phyloP scores from a whole-genome alignment of 2,329 filamentous ascomycete genomes.

The Cryphonectria parasitica region DNA sequence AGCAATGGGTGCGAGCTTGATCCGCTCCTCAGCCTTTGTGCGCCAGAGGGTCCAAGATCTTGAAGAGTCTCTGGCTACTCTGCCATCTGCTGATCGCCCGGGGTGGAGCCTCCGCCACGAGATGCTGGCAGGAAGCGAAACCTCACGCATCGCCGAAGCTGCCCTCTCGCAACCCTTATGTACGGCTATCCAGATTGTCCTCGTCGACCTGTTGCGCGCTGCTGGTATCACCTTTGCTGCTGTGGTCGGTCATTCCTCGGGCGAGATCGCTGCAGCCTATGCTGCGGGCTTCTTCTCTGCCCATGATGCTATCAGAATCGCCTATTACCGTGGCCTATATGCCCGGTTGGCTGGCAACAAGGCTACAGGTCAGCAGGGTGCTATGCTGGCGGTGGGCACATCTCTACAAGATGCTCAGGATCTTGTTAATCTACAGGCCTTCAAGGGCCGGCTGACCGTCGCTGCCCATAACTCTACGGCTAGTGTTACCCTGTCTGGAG shows the following conservation, averaged over 20 bases:
- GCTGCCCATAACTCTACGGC: conserved; percentile 37
- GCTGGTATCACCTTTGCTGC: conserved; percentile 33
- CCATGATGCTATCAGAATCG: conserved; percentile 34
- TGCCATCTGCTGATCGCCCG: conserved; percentile 14
- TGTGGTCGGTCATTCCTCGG: conserved; percentile 37
- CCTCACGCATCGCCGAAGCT: conserved; percentile 25
- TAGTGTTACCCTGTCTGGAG: conserved; percentile 38
- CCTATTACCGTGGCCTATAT: conserved; percentile 32
- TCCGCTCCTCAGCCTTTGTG: conserved; percentile 35
- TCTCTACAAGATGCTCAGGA: conserved; percentile 30
- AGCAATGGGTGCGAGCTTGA: conserved; percentile 38
- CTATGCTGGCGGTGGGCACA: conserved; percentile 23
- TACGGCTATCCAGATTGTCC: conserved; percentile 42
- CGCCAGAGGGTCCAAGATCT: conserved; percentile 7
- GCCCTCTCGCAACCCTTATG: conserved; percentile 3
- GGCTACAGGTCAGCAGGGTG: conserved; percentile 4
- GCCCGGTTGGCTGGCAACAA: background rate
- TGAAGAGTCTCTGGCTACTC: conserved; percentile 1
- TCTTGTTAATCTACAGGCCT: conserved; percentile 22
- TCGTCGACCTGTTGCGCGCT: conserved; percentile 40
- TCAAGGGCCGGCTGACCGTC: conserved; percentile 33
- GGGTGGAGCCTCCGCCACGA: conserved; percentile 20
- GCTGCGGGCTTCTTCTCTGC: conserved; percentile 23
- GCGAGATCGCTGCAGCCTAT: conserved; percentile 30
- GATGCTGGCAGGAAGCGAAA: conserved; percentile 17